phyloP scores from a whole-genome alignment of 805 yeast species.

The Naumovozyma dairenensis region DNA sequence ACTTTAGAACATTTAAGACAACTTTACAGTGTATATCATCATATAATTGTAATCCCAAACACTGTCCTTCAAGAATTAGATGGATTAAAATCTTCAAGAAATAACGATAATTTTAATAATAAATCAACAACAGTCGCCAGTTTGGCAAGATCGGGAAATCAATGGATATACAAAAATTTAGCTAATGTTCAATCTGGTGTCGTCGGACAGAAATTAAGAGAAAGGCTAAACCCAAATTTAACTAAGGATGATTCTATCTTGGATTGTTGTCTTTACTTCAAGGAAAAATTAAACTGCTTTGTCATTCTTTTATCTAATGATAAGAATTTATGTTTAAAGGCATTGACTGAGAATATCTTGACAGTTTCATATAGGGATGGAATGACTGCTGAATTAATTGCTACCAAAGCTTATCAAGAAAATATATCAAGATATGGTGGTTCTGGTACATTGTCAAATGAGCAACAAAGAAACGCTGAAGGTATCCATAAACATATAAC shows the following conservation, averaged over 20 bases:
- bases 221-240: constrained; percentile 38
- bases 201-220: constrained; percentile 53
- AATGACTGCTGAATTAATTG: constrained; percentile 41
- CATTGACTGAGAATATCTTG: constrained; percentile 52
- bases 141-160: constrained; percentile 62
- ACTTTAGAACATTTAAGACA: constrained; percentile 44
- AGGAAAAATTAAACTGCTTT: constrained; percentile 30
- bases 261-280: constrained; percentile 70
- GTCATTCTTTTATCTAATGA: constrained; percentile 73
- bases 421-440: constrained; percentile 20
- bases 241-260: constrained; percentile 72
- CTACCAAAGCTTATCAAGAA: constrained; percentile 32
- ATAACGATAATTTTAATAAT: constrained; percentile 1
- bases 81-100: constrained; percentile 49
- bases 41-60: constrained; percentile 55
- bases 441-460: too few species aligned
- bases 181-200: constrained; percentile 44
- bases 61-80: constrained; percentile 74
- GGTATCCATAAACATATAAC: too few species aligned
- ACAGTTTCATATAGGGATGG: constrained; percentile 44
- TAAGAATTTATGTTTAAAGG: constrained; percentile 71
- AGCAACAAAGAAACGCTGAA: too few species aligned
- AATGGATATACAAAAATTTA: constrained; percentile 60
- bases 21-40: constrained; percentile 34
- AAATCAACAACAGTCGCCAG: constrained; percentile 35